A percentile compares a stretch with the other conserved stretches of the same genome.
phyloP scores from a whole-genome alignment of 768 basidiomycete species.

The Mycena albidolilacea region DNA sequence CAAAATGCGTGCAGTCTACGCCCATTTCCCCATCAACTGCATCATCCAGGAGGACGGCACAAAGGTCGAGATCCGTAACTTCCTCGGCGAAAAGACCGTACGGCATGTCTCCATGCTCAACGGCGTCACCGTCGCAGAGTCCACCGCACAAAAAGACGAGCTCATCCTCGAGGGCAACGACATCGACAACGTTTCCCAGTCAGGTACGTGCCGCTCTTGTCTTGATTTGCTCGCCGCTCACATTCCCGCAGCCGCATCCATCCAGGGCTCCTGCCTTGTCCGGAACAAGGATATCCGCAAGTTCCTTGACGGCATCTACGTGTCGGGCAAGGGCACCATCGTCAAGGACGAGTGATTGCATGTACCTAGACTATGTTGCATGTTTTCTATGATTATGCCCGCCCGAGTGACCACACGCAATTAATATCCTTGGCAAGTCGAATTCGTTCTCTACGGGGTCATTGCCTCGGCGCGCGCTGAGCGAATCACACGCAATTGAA shows the following conservation, averaged over 20 bases:
- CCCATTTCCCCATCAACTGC: conserved; percentile 99
- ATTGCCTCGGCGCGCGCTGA: too few species aligned
- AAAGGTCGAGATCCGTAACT: conserved; percentile 92
- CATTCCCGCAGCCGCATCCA: conserved; percentile 82
- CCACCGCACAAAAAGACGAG: conserved; percentile 95
- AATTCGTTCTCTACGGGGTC: too few species aligned
- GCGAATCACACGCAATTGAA: too few species aligned
- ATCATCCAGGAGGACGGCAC: conserved; percentile 87
- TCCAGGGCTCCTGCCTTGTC: conserved; percentile 96
- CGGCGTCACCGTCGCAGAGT: conserved; percentile 89
- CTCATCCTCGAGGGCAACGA: conserved; percentile 95
- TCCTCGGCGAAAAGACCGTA: conserved; percentile 96
- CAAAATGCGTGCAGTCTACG: conserved; percentile 99
- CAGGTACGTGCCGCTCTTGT: conserved; percentile 63
- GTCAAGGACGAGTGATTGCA: conserved; percentile 60
- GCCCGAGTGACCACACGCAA: too few species aligned
- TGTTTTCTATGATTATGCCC: conserved; percentile 37
- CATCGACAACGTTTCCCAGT: conserved; percentile 97
- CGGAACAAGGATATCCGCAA: conserved; percentile 99
- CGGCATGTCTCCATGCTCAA: conserved; percentile 93
- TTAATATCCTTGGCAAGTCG: too few species aligned
- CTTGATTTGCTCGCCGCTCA: conserved; percentile 13
- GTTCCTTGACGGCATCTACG: conserved; percentile 96
- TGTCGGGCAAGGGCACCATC: conserved; percentile 85
- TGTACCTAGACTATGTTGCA: conserved; percentile 44